These are phyloP conservation scores for Phytopythium helicoides DNA, from an alignment of 352 stramenopile species.

Conservation along the genomic window DNA sequence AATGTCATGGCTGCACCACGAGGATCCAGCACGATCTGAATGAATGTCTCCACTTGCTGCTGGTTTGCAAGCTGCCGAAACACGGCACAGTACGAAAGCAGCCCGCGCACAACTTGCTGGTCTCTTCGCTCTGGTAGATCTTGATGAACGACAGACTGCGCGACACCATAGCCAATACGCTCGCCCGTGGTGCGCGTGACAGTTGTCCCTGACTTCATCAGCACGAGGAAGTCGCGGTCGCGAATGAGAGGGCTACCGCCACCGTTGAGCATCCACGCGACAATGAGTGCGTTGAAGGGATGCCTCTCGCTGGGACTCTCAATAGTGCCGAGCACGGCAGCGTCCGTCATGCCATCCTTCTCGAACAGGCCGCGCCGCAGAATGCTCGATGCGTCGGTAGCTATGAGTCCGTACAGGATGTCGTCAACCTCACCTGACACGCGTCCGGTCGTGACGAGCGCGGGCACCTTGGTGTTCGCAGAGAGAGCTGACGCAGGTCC, in stretches of 20 bases:
- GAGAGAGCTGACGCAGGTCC: slow-evolving; percentile 41
- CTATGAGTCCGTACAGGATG: slow-evolving; percentile 41
- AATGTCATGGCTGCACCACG: slow-evolving; percentile 32
- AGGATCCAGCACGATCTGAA: slow-evolving; percentile 34
- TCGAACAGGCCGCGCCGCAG: slow-evolving; percentile 24
- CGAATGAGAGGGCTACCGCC: slow-evolving; percentile 24
- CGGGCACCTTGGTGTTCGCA: slow-evolving; percentile 30
- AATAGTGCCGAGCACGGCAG: slow-evolving; percentile 32
- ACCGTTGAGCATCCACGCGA: slow-evolving; percentile 46
- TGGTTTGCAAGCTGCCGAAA: slow-evolving; percentile 34
- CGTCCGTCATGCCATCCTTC: slow-evolving; percentile 36
- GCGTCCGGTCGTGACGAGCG: slow-evolving; percentile 30
- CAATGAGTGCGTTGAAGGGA: slow-evolving; percentile 42
- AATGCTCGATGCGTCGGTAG: slow-evolving; percentile 37
- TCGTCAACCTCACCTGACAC: slow-evolving; percentile 49
- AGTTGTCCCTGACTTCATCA: slow-evolving; percentile 26
- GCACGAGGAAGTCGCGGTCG: slow-evolving; percentile 40
- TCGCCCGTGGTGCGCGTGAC: slow-evolving; percentile 32
- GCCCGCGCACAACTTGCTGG: slow-evolving; percentile 32
- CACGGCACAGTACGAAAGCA: slow-evolving; percentile 38
- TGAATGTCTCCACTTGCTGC: slow-evolving; percentile 38
- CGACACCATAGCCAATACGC: slow-evolving; percentile 35
- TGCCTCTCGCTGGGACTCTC: slow-evolving; percentile 28
- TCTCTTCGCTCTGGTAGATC: slow-evolving; percentile 37
- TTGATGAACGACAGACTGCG: slow-evolving; percentile 45